These are phyloP conservation scores for Erythrobasidium yunnanense DNA, from an alignment of 768 basidiomycete species.

Conservation along the genomic window DNA sequence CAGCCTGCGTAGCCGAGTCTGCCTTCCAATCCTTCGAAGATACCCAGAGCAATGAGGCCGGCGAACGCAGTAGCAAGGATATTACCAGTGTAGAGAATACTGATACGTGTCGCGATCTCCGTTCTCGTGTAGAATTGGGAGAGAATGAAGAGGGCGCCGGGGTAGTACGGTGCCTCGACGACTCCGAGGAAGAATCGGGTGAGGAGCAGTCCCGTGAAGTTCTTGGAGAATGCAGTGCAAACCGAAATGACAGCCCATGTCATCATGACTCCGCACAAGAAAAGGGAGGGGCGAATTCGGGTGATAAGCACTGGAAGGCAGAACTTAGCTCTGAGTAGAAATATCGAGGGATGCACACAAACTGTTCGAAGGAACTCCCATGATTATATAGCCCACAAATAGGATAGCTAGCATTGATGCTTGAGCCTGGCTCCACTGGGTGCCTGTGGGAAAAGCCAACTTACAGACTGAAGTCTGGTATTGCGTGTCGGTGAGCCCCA, in stretches of 20 bases:
- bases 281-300: neutral
- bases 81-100: neutral
- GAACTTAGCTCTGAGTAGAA: no score
- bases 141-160: neutral
- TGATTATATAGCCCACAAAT: neutral
- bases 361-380: neutral
- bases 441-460: neutral
- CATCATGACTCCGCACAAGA: neutral
- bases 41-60: neutral
- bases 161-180: conserved; percentile 1
- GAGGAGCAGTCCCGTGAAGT: neutral
- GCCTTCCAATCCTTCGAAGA: neutral
- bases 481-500: neutral
- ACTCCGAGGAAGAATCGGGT: conserved; percentile 5
- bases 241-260: conserved; percentile 1
- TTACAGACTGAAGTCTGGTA: neutral
- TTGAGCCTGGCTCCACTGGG: neutral
- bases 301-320: neutral
- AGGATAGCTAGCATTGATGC: neutral
- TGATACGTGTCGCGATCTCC: neutral
- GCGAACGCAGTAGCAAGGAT: conserved; percentile 1
- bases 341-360: no score
- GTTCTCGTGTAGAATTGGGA: neutral
- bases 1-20: neutral
- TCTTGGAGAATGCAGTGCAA: neutral